These are phyloP conservation scores for Pythium sukuiense DNA, from an alignment of 352 stramenopile species.

Conservation along the genomic window DNA sequence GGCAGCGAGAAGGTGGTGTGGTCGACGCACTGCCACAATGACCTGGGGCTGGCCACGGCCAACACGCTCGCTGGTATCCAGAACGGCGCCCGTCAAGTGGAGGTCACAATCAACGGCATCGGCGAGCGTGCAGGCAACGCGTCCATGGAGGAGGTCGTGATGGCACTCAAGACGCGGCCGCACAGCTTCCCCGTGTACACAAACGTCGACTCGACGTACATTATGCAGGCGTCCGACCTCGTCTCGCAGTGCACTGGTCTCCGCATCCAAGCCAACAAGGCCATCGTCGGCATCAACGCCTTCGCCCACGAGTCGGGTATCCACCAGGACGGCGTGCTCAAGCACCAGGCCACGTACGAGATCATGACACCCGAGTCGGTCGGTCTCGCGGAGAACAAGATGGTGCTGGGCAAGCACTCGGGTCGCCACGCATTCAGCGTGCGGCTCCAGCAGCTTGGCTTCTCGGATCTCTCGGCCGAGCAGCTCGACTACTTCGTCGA, in stretches of 20 bases:
- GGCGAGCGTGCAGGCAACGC: constrained; percentile 98
- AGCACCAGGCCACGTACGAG: constrained; percentile 99
- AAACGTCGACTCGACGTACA: constrained; percentile 87
- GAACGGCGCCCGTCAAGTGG: constrained; percentile 91
- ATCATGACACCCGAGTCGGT: constrained; percentile 99
- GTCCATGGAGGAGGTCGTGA: constrained; percentile 97
- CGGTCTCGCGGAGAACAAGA: constrained; percentile 92
- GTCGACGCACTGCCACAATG: constrained; percentile 98
- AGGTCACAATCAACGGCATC: constrained; percentile 99
- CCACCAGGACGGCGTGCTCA: constrained; percentile 99
- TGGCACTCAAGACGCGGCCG: constrained; percentile 93
- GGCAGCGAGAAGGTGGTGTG: constrained; percentile 94
- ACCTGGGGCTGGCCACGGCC: constrained; percentile 96
- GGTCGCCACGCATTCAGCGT: constrained; percentile 89
- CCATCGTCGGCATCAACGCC: constrained; percentile 98
- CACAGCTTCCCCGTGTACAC: constrained; percentile 87
- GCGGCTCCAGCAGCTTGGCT: constrained; percentile 89
- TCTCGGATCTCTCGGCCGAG: constrained; percentile 78
- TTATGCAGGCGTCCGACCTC: constrained; percentile 92
- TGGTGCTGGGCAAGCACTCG: constrained; percentile 91
- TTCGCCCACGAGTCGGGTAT: constrained; percentile 99
- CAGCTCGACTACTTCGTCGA: constrained; percentile 91
- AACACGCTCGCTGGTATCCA: constrained; percentile 94
- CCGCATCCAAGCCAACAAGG: constrained; percentile 98
- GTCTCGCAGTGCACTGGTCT: constrained; percentile 98